phyloP scores from a whole-genome alignment of 1,284 basidiomycete species.

The Sphagnurus paluster region DNA sequence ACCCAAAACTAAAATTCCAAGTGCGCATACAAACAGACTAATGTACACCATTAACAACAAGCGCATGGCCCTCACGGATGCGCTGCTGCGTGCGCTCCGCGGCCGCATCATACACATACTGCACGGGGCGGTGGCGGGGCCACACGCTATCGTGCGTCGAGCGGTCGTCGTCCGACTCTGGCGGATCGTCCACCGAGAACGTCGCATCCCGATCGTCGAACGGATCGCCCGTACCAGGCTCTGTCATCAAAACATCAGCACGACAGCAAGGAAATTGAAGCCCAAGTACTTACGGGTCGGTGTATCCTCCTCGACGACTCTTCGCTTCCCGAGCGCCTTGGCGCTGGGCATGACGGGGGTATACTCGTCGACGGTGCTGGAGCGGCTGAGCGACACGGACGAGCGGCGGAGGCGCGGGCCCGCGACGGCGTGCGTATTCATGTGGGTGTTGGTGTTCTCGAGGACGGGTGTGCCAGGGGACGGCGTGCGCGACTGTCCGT shows the following conservation, averaged over 20 bases:
- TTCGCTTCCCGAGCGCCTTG: constrained; percentile 80
- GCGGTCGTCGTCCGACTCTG: constrained; percentile 35
- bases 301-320: constrained; percentile 51
- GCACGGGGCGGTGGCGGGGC: constrained; percentile 45
- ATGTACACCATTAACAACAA: constrained; percentile 32
- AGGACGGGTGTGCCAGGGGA: constrained; percentile 49
- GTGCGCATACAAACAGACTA: constrained; percentile 21
- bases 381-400: not conserved
- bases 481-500: constrained; percentile 49
- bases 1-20: no score
- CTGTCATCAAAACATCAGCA: constrained; percentile 19
- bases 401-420: not conserved
- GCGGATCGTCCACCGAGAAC: constrained; percentile 28
- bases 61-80: constrained; percentile 41
- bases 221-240: constrained; percentile 29
- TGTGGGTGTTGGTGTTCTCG: constrained; percentile 14
- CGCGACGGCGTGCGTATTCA: no score
- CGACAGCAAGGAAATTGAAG: not conserved
- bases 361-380: constrained; percentile 25
- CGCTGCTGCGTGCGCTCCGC: constrained; percentile 71
- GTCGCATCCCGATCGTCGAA: constrained; percentile 26
- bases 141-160: constrained; percentile 23
- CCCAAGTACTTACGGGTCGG: constrained; percentile 41
- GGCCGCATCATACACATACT: constrained; percentile 81
- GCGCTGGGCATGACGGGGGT: constrained; percentile 59